Evolutionary conservation across 225 moss, liverwort and hornwort genomes (phyloP).

Genomic region (Lunularia cruciata): DNA sequence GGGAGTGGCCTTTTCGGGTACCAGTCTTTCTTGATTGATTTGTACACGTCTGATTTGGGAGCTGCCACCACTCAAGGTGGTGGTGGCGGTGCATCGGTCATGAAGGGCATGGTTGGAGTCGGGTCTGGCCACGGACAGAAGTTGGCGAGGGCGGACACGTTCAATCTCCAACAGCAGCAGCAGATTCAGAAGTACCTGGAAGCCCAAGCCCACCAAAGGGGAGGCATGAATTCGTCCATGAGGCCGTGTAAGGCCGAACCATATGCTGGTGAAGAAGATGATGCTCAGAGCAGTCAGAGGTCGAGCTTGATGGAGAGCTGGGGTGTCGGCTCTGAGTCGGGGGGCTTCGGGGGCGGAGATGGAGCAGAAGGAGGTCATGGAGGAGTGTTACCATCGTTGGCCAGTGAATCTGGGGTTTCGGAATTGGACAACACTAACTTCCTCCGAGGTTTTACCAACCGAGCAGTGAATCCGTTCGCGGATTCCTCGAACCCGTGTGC

Average conservation of each 20-base stretch:
- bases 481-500: conserved; percentile 23
- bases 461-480: conserved; percentile 18
- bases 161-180: conserved; percentile 23
- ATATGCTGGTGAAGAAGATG: conserved; percentile 35
- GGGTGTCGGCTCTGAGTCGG: conserved; percentile 14
- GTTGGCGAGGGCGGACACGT: conserved; percentile 24
- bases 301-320: conserved; percentile 43
- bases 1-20: conserved; percentile 22
- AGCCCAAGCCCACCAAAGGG: conserved; percentile 16
- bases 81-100: not conserved
- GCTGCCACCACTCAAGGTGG: no score
- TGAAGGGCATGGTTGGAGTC: not conserved
- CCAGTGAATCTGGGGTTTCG: conserved; percentile 31
- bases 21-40: conserved; percentile 28
- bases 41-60: conserved; percentile 19
- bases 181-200: conserved; percentile 35
- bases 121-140: conserved; percentile 18
- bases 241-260: conserved; percentile 47
- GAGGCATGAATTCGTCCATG: conserved; percentile 21
- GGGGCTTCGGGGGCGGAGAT: conserved; percentile 22
- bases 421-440: conserved; percentile 29
- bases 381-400: conserved; percentile 20
- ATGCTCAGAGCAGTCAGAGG: conserved; percentile 41
- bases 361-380: not conserved
- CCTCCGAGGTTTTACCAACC: not conserved